phyloP scores from a whole-genome alignment of 1,284 basidiomycete genomes.

The Pascua sp. region DNA sequence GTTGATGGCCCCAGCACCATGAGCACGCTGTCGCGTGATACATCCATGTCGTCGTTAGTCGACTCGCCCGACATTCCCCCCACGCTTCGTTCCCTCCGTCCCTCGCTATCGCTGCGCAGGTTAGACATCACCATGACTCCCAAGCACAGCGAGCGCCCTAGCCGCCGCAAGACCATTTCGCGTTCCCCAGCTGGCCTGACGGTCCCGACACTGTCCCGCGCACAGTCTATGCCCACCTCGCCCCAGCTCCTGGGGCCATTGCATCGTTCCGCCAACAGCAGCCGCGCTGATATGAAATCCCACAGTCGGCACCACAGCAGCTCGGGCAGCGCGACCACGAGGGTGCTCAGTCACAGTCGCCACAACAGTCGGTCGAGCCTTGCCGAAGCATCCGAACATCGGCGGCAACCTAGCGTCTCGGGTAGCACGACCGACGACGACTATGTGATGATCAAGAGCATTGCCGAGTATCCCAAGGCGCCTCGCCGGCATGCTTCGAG shows the following conservation, averaged over 20 bases:
- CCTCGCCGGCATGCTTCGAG: not conserved
- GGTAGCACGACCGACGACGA: not conserved
- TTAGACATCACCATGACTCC: slow-evolving; percentile 8
- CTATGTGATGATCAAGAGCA: not conserved
- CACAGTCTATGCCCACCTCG: not conserved
- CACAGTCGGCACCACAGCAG: too few species aligned
- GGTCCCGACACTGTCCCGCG: not conserved
- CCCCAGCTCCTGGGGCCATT: not conserved
- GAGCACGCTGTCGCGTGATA: slow-evolving; percentile 7
- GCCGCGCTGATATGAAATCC: not conserved
- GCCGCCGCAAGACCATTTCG: slow-evolving; percentile 2
- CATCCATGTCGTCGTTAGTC: slow-evolving; percentile 10
- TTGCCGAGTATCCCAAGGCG: not conserved
- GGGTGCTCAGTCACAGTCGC: not conserved
- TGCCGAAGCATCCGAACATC: not conserved
- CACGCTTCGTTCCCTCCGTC: not conserved
- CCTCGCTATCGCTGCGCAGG: not conserved
- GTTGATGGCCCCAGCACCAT: too few species aligned
- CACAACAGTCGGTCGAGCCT: not conserved
- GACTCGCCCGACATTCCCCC: not conserved
- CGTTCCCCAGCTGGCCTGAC: not conserved
- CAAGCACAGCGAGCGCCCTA: not conserved
- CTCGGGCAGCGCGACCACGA: not conserved
- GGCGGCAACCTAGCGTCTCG: not conserved
- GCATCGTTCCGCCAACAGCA: too few species aligned